Base-by-base conservation (phyloP, 305 asterid genomes). In the Fraxinus latifolia region DNA sequence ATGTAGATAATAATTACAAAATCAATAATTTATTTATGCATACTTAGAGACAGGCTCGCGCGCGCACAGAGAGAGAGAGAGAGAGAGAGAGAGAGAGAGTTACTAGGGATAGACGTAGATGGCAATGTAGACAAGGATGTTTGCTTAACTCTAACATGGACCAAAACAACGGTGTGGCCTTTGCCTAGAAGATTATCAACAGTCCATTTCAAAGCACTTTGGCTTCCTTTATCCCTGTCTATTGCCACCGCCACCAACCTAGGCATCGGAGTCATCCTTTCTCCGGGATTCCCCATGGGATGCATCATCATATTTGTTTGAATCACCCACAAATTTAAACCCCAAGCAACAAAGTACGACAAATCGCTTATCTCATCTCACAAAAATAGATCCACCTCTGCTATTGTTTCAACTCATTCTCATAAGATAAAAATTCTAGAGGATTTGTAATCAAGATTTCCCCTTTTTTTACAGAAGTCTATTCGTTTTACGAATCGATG, bases 201-300 rank as follows among this genome's bases (percentile, higher is more conserved):
- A 23, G 94, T 89, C 97, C 97, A 92, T 85, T 90, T 92, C 21
- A 92, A 83, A 74, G 95, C 94, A 53, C 80, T 60, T 73, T 90
- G 97, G 90, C 97, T 91, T 75, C 90, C 85, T 82, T 90, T 91
- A 77, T 92, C 97, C 80, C 75, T 89, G 83, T 92, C 97, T 65
- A 92, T 89, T 0, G 97, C 95, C 87, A 92, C 95, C 0, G 94
- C 97, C 44, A 92, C 89, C 91, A 92, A 82, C 71, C 91, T 88
- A 14, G 86, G 70, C 84, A 80, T 84, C 34, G 84, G 83, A 74
- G 85, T 75, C 93, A 92, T 85, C 92, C 85, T 76, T 7, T 82
- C 90, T 36, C 87, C 87, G 62, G 80, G 42, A 74, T 75, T 85
- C 55, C 74, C 83, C 5, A 75, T 33, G 72, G 89, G 80, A 70